phyloP scores from a whole-genome alignment of 2,329 filamentous ascomycete species.

The Ophiocordyceps sinensis region DNA sequence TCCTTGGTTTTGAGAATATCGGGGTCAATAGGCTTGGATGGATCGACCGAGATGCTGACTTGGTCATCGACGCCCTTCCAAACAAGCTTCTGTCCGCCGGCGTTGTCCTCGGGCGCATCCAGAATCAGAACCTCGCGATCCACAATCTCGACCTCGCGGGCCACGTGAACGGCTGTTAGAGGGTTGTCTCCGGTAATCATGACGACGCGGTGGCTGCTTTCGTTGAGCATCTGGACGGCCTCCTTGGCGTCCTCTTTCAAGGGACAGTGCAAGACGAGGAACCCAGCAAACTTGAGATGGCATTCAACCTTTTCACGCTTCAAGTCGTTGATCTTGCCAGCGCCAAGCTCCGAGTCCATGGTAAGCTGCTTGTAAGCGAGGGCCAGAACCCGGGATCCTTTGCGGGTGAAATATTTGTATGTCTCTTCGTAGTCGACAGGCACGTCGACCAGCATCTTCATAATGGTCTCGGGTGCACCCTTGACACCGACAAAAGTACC shows the following conservation, averaged over 20 bases:
- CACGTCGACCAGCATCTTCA: slow-evolving; percentile 73
- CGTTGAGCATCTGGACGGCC: slow-evolving; percentile 91
- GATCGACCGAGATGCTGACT: slow-evolving; percentile 71
- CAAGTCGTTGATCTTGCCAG: slow-evolving; percentile 78
- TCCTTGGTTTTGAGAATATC: slow-evolving; percentile 77
- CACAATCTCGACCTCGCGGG: slow-evolving; percentile 90
- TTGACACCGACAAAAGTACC: slow-evolving; percentile 93
- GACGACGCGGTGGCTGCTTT: slow-evolving; percentile 94
- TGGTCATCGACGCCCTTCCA: slow-evolving; percentile 95
- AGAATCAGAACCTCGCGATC: slow-evolving; percentile 90
- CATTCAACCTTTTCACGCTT: slow-evolving; percentile 87
- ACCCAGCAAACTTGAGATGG: slow-evolving; percentile 78
- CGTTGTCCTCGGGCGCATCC: slow-evolving; percentile 84
- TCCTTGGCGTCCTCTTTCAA: slow-evolving; percentile 93
- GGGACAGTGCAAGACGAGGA: slow-evolving; percentile 87
- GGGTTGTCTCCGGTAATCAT: slow-evolving; percentile 99
- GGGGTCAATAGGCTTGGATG: slow-evolving; percentile 62
- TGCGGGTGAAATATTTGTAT: slow-evolving; percentile 94
- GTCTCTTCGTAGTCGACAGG: slow-evolving; percentile 92
- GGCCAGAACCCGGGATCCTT: slow-evolving; percentile 85
- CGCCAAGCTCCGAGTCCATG: slow-evolving; percentile 64
- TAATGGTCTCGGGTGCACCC: slow-evolving; percentile 92
- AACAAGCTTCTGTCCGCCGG: slow-evolving; percentile 64
- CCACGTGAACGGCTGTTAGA: slow-evolving; percentile 89
- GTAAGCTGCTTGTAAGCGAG: slow-evolving; percentile 89